phyloP scores from a whole-genome alignment of 768 basidiomycete genomes.

The Floccularia luteovirens region DNA sequence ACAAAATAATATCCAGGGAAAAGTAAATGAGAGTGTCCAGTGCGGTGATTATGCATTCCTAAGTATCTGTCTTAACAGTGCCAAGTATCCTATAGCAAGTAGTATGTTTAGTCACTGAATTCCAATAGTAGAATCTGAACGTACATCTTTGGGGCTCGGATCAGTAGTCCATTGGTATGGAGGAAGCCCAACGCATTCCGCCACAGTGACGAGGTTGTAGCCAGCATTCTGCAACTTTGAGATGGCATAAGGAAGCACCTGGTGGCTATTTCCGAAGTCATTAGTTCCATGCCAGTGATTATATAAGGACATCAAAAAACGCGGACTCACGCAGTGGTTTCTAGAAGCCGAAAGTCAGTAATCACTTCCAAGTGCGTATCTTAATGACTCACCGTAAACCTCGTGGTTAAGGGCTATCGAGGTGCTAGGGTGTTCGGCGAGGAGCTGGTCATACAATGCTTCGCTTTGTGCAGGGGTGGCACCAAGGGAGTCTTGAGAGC shows the following conservation, averaged over 20 bases:
- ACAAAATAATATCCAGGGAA: too few species aligned
- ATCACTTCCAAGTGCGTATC: background rate
- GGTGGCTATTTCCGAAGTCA: constrained; percentile 10
- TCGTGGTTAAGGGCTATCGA: constrained; percentile 11
- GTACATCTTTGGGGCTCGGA: constrained; percentile 21
- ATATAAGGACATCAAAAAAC: background rate
- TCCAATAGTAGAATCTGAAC: too few species aligned
- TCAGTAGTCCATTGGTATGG: constrained; percentile 26
- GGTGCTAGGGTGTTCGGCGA: background rate
- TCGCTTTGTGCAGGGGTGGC: constrained; percentile 2
- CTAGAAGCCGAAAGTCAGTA: constrained; percentile 9
- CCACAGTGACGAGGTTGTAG: constrained; percentile 33
- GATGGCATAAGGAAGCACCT: constrained; percentile 32
- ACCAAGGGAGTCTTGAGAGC: constrained; percentile 21
- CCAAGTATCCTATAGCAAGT: too few species aligned
- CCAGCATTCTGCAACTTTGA: constrained; percentile 26
- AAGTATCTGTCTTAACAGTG: too few species aligned
- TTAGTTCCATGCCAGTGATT: background rate
- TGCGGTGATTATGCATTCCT: too few species aligned
- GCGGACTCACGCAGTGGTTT: constrained; percentile 14
- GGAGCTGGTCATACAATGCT: background rate
- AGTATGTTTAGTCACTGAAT: too few species aligned
- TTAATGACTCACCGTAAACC: constrained; percentile 15
- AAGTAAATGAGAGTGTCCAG: too few species aligned
- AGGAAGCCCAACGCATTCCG: constrained; percentile 30